Percentiles rank a stretch among this genome's conserved stretches.
Evolutionary conservation across 306 rosid genomes (phyloP).

Genomic region (Castanea sativa): DNA sequence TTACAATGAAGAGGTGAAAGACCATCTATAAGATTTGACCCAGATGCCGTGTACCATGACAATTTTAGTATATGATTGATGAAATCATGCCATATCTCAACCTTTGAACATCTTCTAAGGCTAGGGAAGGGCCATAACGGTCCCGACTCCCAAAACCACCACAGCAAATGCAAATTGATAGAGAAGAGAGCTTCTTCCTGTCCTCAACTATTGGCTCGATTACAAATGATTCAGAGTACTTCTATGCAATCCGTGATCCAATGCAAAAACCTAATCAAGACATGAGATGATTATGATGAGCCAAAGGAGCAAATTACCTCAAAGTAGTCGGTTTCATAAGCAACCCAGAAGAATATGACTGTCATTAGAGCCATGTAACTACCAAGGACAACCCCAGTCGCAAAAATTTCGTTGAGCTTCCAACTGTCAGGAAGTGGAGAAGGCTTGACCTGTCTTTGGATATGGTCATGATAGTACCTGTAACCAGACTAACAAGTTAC

Average conservation of each 20-base stretch:
- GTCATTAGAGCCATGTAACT: slow-evolving; percentile 62
- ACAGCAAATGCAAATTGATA: not conserved
- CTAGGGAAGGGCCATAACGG: not conserved
- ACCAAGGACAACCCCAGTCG: slow-evolving; percentile 67
- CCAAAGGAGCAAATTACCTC: slow-evolving; percentile 34
- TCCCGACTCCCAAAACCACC: not conserved
- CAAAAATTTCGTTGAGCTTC: slow-evolving; percentile 73
- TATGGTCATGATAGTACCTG: slow-evolving; percentile 81
- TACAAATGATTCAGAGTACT: not conserved
- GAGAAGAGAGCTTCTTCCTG: not conserved
- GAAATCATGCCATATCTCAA: not conserved
- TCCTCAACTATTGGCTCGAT: not conserved
- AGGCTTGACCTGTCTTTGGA: slow-evolving; percentile 77
- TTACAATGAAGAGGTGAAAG: not conserved
- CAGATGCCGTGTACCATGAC: not conserved
- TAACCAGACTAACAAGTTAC: not conserved
- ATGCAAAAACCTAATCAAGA: not conserved
- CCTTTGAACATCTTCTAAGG: no score
- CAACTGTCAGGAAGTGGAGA: slow-evolving; percentile 75
- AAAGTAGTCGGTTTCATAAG: slow-evolving; percentile 46
- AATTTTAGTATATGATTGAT: not conserved
- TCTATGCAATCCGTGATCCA: not conserved
- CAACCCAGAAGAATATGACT: slow-evolving; percentile 51
- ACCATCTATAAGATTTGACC: not conserved
- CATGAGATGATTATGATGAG: not conserved